phyloP scores from a whole-genome alignment of 1,284 basidiomycete genomes.

The Boletus calvinii region DNA sequence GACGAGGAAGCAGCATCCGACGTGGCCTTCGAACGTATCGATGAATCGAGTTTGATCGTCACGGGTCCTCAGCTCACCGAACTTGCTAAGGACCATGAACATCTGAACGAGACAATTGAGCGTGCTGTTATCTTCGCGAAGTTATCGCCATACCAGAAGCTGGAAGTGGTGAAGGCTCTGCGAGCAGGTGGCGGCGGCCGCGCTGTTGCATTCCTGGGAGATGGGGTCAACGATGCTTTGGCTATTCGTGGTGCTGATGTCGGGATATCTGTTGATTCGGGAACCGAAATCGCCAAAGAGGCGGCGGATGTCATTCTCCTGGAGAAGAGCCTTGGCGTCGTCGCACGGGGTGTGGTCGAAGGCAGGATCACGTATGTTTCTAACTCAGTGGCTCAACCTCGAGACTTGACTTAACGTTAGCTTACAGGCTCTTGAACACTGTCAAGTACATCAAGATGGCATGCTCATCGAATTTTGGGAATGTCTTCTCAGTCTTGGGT shows the following conservation, averaged over 20 bases:
- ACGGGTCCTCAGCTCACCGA: constrained; percentile 32
- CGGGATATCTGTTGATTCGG: constrained; percentile 95
- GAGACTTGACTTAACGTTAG: constrained; percentile 19
- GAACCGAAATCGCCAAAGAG: constrained; percentile 98
- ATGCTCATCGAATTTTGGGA: constrained; percentile 35
- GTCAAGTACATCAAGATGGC: constrained; percentile 36
- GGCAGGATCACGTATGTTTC: constrained; percentile 33
- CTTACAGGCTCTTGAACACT: constrained; percentile 30
- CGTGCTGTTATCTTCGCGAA: constrained; percentile 35
- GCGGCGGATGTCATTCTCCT: constrained; percentile 96
- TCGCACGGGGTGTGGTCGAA: constrained; percentile 33
- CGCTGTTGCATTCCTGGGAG: constrained; percentile 34
- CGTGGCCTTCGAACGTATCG: constrained; percentile 2
- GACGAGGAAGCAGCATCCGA: constrained; percentile 28
- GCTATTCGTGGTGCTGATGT: constrained; percentile 72
- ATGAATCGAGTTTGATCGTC: constrained; percentile 30
- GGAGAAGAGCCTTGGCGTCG: constrained; percentile 47
- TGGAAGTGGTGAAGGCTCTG: constrained; percentile 34
- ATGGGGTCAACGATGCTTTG: constrained; percentile 35
- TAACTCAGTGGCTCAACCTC: background rate
- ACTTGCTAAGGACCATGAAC: constrained; percentile 31
- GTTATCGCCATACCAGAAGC: constrained; percentile 34
- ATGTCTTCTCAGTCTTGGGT: constrained; percentile 35
- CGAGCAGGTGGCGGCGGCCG: constrained; percentile 28
- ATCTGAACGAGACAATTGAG: constrained; percentile 31